Evolutionary conservation across 805 yeast species (phyloP), one percentile per base, ranked within the genome.

Genomic region (Kuraishia ogatae): DNA sequence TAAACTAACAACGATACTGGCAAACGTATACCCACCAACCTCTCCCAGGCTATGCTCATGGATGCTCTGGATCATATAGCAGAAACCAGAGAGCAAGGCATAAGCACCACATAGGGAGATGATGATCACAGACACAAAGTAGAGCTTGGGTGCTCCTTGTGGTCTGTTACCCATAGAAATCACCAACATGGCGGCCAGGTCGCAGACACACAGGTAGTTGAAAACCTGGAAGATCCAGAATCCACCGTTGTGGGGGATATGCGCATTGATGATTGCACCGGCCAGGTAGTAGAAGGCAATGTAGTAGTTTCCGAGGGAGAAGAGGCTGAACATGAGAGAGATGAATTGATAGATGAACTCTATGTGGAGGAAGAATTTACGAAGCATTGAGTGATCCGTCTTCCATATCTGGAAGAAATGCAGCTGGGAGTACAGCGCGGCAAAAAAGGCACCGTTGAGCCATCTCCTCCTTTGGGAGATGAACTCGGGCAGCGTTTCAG

Each of bases 121-220:
- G 48, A 90, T 70, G 1, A 85, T 73, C 71, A 94, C 89, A 39
- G 92, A 79, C 0, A 79, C 71, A 63, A 89, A 76, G 71, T 91
- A 94, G 53, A 93, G 70, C 53, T 80, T 84, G 56, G 84, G 85
- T 0, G 97, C 93, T 39, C 99, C 99, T 63, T 94, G 98, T 2
- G 99, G 99, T 64, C 98, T 80, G 66, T 94, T 94, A 60, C 99
- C 99, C 81, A 94, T 87, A 0, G 97, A 91, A 43, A 92, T 87
- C 60, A 94, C 85, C 64, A 94, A 88, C 70, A 91, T 85, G n/a
- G 96, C 82, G 13, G 94, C 84, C 62, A 94, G 77, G 20, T 88
- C 86, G 67, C 96, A 84, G 54, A 91, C 79, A 64, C 93, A 83
- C 58, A 90, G 71, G 67, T 94, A 92, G 68, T 91, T 89, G 82